Base-by-base conservation (phyloP, 179 eudicot genomes). In the Silene coronaria region DNA sequence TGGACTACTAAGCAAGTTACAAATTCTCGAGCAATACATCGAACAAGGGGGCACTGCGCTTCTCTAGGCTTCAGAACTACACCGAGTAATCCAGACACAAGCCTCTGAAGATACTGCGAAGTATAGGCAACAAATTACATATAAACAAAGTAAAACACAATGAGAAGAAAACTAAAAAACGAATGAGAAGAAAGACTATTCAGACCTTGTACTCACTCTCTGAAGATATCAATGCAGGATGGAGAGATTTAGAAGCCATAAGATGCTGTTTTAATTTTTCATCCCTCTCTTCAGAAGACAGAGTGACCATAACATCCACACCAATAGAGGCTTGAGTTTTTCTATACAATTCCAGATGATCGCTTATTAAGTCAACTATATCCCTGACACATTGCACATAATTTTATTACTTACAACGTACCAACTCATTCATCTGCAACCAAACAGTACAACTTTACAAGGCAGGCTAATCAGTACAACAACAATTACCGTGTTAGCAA, bases 131-230 rank as follows among this genome's bases (percentile, higher is more conserved):
- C 62, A 78, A 72, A 77, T 75, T 45, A 70, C 70, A 74, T 57
- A 73, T 73, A 79, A 71, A 38, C 46, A 38, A 38, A 38, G 63
- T 26, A 67, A 75, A 63, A 62, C 22, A 65, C 26, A 63, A 24
- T 30, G 66, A 30, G 27, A 21, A 71, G 22, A 46, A 16, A 1
- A 71, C 26, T 17, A 51, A 71, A 71, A 30, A 55, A 5, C 6
- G 17, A 19, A 57, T 55, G 19, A 67, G 32, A 30, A 45, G 55
- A 58, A 68, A 80, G 77, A 81, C 83, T 78, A 81, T 77, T 73
- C 86, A 81, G 85, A 93, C 99, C 99, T 93, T 96, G 93, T 93
- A 91, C 96, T 96, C 99, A 84, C 89, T 80, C 84, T 91, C 98
- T 26, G 97, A 77, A 75, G 97, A 96, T 61, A 89, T 66, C 87